Base-by-base conservation (phyloP, 768 basidiomycete genomes). In the Boletus speciosus region DNA sequence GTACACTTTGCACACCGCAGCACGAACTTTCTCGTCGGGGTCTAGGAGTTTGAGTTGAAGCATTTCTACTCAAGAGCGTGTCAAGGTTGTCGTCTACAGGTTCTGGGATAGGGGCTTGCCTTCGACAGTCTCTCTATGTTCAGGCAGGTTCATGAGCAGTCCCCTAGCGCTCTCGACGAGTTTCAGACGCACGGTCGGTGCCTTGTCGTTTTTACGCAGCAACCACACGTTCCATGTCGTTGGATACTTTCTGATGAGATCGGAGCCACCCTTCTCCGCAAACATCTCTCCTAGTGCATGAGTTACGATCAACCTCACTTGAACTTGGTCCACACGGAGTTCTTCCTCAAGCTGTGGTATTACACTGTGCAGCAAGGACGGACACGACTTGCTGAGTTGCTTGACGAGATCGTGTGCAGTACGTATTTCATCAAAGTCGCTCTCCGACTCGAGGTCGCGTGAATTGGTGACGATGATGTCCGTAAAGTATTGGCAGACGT, bases 341-440 rank as follows among this genome's bases (percentile, higher is more conserved):
- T 97, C 93, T 59, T 94, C 90, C 66, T 96, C 94, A 16, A 98
- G 81, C 52, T 93, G 89, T 0, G 96, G 95, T 25, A 98, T 86
- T 45, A 98, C 93, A 67, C 89, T 93, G 64, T 90, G 85, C 2
- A 98, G 75, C 14, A 98, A 76, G 8, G 81, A 74, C 0, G 96
- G 93, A 68, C 88, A 93, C 27, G 86, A 81, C 23, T 81, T 81
- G 66, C 90, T 84, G 6, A 98, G 78, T 16, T 83, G 84, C 63
- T 89, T 86, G 72, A 98, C 86, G 59, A 97, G 88, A 35, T 84
- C 81, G 70, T 98, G 96, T 4, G 92, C 87, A 5, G 77, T 78
- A 56, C 83, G 80, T 47, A 93, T 84, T 54, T 91, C 84, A 34
- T 80, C 78, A 54, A 80, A 78, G 53, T 87, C 81, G 11, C 85